Evolutionary conservation across 495 filamentous ascomycete species (phyloP).

Genomic region (Penicillium chermesinum): DNA sequence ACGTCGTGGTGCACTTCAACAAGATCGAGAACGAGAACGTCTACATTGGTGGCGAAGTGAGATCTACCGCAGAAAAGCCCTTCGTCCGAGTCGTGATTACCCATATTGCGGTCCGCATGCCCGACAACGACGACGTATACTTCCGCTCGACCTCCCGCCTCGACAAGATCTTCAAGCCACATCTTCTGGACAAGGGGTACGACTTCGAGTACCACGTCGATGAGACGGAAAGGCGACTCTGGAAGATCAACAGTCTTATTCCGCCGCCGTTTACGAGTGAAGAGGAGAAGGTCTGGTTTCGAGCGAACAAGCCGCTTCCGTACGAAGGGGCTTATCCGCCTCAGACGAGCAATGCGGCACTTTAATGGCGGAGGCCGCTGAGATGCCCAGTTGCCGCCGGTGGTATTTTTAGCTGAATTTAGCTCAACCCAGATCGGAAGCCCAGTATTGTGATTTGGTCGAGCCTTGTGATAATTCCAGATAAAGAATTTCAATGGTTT

Average conservation of each 20-base stretch:
- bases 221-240: conserved; percentile 21
- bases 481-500: no score
- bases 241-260: conserved; percentile 27
- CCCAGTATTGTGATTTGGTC: no score
- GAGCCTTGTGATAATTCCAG: no score
- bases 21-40: conserved; percentile 4
- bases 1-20: conserved; percentile 23
- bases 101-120: conserved; percentile 16
- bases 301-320: conserved; percentile 12
- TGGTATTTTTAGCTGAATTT: no score
- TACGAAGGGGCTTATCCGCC: conserved; percentile 33
- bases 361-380: neutral
- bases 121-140: conserved; percentile 8
- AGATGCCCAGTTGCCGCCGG: no score
- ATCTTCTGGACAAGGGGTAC: conserved; percentile 19
- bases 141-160: conserved; percentile 5
- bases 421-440: no score
- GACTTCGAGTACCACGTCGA: conserved; percentile 26
- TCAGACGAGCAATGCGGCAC: neutral
- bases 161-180: conserved; percentile 17
- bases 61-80: conserved; percentile 1
- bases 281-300: conserved; percentile 18
- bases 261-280: conserved; percentile 19
- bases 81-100: conserved; percentile 22
- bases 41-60: conserved; percentile 10